Percentiles rank a stretch among this genome's conserved stretches.
These are phyloP conservation scores for Pleurotus giganteus DNA, from an alignment of 768 basidiomycete genomes.

Conservation along the genomic window DNA sequence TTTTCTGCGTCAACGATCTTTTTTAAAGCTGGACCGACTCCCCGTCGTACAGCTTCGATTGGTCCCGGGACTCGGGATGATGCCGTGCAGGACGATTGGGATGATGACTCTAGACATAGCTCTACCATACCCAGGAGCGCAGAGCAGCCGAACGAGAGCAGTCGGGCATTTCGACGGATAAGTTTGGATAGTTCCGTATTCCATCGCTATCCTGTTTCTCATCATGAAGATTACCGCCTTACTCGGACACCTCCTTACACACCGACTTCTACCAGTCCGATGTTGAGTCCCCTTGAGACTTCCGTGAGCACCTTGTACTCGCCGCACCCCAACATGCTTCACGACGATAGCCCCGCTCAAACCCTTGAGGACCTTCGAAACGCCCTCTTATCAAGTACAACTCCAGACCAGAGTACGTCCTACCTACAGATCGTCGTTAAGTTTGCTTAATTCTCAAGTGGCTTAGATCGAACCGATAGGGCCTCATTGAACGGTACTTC, in stretches of 20 bases:
- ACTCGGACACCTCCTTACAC: constrained; percentile 37
- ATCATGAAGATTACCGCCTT: constrained; percentile 26
- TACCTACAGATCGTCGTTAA: background rate
- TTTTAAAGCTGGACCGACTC: constrained; percentile 57
- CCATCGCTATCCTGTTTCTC: constrained; percentile 30
- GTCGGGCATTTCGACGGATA: constrained; percentile 19
- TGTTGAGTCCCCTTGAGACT: constrained; percentile 5
- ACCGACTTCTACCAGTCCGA: constrained; percentile 15
- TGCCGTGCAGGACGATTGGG: constrained; percentile 30
- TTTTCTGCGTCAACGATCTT: constrained; percentile 70
- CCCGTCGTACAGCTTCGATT: constrained; percentile 41
- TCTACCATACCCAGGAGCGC: constrained; percentile 12
- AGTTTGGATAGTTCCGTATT: constrained; percentile 35
- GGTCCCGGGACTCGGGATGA: constrained; percentile 44
- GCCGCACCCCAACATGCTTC: background rate
- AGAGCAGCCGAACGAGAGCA: constrained; percentile 8
- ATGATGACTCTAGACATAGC: constrained; percentile 27
- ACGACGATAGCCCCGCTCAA: constrained; percentile 24
- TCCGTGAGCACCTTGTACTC: constrained; percentile 9
- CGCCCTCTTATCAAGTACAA: constrained; percentile 25
- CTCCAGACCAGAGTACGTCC: background rate
- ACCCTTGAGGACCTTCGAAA: constrained; percentile 39
- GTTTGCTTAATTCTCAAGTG: background rate
- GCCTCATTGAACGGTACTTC: constrained; percentile 11
- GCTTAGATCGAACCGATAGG: constrained; percentile 1